Conservation (phyloP, 2,329 filamentous ascomycete genomes). For the Monosporascus sp. region DNA sequence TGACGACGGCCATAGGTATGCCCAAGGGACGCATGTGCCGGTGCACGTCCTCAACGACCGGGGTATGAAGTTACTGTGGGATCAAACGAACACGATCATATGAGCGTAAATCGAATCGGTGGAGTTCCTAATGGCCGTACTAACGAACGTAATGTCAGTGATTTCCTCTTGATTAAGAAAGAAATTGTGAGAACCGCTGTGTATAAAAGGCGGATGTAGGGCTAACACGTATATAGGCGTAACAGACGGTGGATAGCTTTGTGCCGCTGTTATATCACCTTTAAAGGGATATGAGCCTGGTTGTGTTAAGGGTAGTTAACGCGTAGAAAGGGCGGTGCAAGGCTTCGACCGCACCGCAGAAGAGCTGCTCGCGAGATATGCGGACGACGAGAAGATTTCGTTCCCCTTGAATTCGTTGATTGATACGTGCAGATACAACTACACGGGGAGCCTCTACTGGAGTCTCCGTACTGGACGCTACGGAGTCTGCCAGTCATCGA, state of each 20-base stretch:
- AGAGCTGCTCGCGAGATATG: no score
- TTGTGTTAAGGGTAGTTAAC: no score
- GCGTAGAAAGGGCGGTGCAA: no score
- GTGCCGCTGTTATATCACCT: neutral
- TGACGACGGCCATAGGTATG: neutral
- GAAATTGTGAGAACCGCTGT: neutral
- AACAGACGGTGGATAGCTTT: neutral
- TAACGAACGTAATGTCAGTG: neutral
- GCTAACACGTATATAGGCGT: neutral
- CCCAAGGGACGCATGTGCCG: neutral
- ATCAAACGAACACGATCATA: neutral
- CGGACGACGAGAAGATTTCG: no score
- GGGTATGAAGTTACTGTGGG: neutral
- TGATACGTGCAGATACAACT: no score
- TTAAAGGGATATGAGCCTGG: no score
- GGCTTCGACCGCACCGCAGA: no score
- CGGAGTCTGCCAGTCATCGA: no score
- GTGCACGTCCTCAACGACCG: neutral
- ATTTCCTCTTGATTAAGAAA: constrained; percentile 1
- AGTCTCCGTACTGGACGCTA: no score
- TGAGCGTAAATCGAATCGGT: neutral
- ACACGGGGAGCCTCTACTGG: no score
- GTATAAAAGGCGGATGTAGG: neutral
- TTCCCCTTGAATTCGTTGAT: no score
- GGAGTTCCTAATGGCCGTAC: neutral